Base-by-base conservation (phyloP, 371 early-diverging fungal species). In the Circinella umbellata region DNA sequence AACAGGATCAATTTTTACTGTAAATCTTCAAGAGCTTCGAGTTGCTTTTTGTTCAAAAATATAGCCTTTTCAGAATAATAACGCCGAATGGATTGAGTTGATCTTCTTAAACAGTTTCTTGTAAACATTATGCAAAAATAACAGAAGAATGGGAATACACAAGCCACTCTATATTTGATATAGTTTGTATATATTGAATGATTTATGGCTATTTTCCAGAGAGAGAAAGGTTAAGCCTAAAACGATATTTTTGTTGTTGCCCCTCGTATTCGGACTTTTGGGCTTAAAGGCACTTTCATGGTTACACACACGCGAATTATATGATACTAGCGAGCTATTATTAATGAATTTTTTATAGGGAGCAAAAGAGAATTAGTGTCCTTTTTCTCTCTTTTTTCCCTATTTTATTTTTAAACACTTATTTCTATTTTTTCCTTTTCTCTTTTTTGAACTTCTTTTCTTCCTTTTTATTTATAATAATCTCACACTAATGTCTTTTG, bases 401-500 rank as follows among this genome's bases (percentile, higher is more conserved):
- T 47, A 66, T 18, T 49, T 49, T 27, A 60, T 54, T 64, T 35
- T 64, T n/a, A n/a, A n/a, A n/a, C n/a, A n/a, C n/a, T n/a, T 51
- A 64, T 46, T 42, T 20, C 51, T 64, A 36, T 20, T 27, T 27
- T 42, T 42, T 42, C 42, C 42, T 42, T 42, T 42, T 69, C 64
- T 51, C 51, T 54, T 51, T 46, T 42, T 63, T 65, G 20, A 36
- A 35, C 38, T 55, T 55, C 42, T 47, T 36, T 38, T 20, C 47
- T 38, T 34, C 14, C 36, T 38, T 37, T 55, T 63, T 18, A 48
- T 15, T 27, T 47, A 35, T 48, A 67, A 48, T 15, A 47, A 7
- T 17, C 51, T 17, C 51, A 15, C 15, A 5, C 42, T 18, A 47
- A 77, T 74, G 71, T 69, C 75, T n/a, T 74, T 72, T 48, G 81